phyloP scores from a whole-genome alignment of 805 yeast species.

The Candida orba region DNA sequence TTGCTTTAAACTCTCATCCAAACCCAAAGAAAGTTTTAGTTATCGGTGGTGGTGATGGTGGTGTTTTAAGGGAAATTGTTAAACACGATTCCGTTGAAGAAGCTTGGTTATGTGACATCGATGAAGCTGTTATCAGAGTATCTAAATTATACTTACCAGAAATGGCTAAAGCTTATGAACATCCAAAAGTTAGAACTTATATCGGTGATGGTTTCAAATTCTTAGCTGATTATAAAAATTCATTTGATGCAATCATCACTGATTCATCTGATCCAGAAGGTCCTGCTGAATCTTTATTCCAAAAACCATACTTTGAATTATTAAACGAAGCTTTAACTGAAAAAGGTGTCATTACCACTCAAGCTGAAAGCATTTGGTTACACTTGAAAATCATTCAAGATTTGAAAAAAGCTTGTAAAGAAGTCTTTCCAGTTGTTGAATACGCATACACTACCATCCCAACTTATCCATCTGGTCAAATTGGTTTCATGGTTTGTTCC shows the following conservation, averaged over 20 bases:
- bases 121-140: constrained; percentile 83
- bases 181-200: constrained; percentile 85
- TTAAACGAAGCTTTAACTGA: constrained; percentile 83
- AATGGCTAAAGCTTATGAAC: constrained; percentile 75
- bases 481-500: constrained; percentile 96
- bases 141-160: constrained; percentile 84
- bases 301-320: constrained; percentile 83
- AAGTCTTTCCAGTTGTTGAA: constrained; percentile 86
- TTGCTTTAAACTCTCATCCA: constrained; percentile 89
- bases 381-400: constrained; percentile 79
- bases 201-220: constrained; percentile 98
- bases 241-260: constrained; percentile 91
- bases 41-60: constrained; percentile 99
- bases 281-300: constrained; percentile 92
- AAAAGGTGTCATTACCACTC: constrained; percentile 87
- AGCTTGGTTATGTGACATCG: constrained; percentile 91
- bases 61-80: constrained; percentile 90
- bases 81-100: constrained; percentile 83
- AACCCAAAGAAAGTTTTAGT: constrained; percentile 90
- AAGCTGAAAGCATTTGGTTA: constrained; percentile 93
- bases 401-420: constrained; percentile 72
- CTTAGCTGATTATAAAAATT: constrained; percentile 73
- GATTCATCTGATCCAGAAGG: constrained; percentile 99
- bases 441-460: constrained; percentile 92
- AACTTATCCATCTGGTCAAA: constrained; percentile 94